Evolutionary conservation across 2,329 filamentous ascomycete genomes (phyloP), one percentile per base, ranked within the genome.

Genomic region (Amauroascus verrucosus): DNA sequence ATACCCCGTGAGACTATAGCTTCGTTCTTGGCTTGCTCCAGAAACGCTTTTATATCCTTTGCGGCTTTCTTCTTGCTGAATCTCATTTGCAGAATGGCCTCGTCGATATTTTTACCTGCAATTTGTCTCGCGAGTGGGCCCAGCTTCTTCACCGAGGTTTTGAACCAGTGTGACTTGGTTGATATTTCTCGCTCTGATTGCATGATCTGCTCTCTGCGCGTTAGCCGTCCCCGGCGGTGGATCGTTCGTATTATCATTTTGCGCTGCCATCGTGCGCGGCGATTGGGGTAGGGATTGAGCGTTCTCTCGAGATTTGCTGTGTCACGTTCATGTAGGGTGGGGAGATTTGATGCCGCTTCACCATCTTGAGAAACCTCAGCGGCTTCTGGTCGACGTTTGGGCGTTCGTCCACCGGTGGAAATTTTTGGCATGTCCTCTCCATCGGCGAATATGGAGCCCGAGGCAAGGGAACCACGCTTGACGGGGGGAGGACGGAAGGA

Each of bases 21-120:
- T 63, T 84, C 75, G 65, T 95, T 87, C 54, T 85, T 81, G 1
- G 91, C 90, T 62, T 86, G 79, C 65, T 93, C 81, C 16, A 98
- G 75, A 65, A 93, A 86, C 64, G 82, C 83, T 61, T 80, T 75
- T 26, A 97, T 81, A 64, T 95, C 88, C 60, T 80, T 76, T 6
- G 91, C 87, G 58, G 85, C 86, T 74, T 89, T 91, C 80, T 98
- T 98, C 76, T 88, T 88, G 69, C 85, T 91, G 74, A 91, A 97
- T 53, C 84, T 81, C 88, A 98, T 95, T 76, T 98, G 93, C 52
- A 86, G 73, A 60, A 97, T 87, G 13, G 93, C 93, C 33, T 98
- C 90, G 54, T 94, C 88, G 57, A 98, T 77, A n/a, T 84, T 84
- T 79, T 96, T 97, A 60, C 93, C 93, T 1, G 83, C 79, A 64